Percentiles rank a stretch among this genome's conserved stretches.
These are phyloP conservation scores for Aspergillus biplanus DNA, from an alignment of 495 filamentous ascomycete species.

Conservation along the genomic window DNA sequence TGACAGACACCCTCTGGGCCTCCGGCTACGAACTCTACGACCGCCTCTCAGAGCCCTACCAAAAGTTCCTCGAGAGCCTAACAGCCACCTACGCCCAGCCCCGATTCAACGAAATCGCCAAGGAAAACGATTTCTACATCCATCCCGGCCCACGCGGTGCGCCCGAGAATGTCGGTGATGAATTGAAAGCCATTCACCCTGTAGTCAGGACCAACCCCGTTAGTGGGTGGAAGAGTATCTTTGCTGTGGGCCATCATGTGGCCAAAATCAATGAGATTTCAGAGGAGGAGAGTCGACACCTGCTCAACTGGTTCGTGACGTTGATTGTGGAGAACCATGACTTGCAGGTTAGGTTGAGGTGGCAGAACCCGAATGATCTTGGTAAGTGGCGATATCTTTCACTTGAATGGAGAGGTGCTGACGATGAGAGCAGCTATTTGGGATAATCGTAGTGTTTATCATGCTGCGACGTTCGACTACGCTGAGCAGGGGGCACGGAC, in stretches of 20 bases:
- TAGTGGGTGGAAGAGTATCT: slow-evolving; percentile 77
- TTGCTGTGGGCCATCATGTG: slow-evolving; percentile 46
- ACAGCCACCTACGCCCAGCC: slow-evolving; percentile 56
- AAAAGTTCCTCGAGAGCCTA: slow-evolving; percentile 64
- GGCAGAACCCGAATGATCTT: slow-evolving; percentile 58
- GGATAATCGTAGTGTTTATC: slow-evolving; percentile 73
- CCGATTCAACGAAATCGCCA: slow-evolving; percentile 19
- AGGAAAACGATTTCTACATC: slow-evolving; percentile 45
- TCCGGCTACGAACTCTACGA: slow-evolving; percentile 77
- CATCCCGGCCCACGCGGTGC: slow-evolving; percentile 58
- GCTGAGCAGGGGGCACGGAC: slow-evolving; percentile 57
- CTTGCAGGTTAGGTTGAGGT: slow-evolving; percentile 67
- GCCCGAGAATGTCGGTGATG: slow-evolving; percentile 61
- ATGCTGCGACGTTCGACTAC: slow-evolving; percentile 70
- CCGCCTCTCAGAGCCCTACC: slow-evolving; percentile 62
- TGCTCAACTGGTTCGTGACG: slow-evolving; percentile 56
- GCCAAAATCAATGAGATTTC: slow-evolving; percentile 23
- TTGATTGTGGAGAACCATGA: slow-evolving; percentile 68
- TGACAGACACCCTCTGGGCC: slow-evolving; percentile 66
- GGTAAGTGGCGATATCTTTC: slow-evolving; percentile 27
- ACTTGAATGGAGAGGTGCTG: not conserved
- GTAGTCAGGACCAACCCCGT: slow-evolving; percentile 74
- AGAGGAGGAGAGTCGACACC: slow-evolving; percentile 47
- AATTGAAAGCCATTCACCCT: slow-evolving; percentile 63
- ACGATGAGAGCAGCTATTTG: slow-evolving; percentile 59